A percentile compares a stretch with the other conserved stretches of the same genome.
phyloP scores from a whole-genome alignment of 306 rosid genomes.

The Oemleria cerasiformis region DNA sequence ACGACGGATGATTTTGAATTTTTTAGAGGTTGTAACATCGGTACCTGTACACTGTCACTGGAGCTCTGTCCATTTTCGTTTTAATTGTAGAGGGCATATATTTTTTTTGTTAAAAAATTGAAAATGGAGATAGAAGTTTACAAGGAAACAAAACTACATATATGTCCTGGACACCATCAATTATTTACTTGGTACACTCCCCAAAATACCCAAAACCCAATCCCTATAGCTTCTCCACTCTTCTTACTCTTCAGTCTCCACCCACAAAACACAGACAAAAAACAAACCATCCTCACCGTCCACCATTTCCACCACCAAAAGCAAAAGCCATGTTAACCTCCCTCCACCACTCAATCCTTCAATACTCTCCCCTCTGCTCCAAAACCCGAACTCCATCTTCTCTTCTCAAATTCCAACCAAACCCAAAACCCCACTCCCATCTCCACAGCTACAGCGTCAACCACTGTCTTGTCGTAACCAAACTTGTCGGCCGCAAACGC shows the following conservation, averaged over 20 bases:
- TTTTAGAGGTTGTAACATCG: too few species aligned
- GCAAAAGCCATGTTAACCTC: slow-evolving; percentile 8
- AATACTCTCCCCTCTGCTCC: neutral
- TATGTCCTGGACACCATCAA: neutral
- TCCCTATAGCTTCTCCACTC: neutral
- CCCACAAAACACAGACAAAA: neutral
- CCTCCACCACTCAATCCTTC: slow-evolving; percentile 9
- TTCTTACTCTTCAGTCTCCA: neutral
- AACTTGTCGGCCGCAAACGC: slow-evolving; percentile 1
- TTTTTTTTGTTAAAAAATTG: too few species aligned
- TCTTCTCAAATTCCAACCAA: neutral
- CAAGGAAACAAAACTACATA: too few species aligned
- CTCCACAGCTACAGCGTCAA: neutral
- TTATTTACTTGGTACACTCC: neutral
- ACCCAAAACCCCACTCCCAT: slow-evolving; percentile 6
- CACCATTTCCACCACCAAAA: neutral
- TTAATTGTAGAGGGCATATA: too few species aligned
- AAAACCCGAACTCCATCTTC: neutral
- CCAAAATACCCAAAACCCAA: slow-evolving; percentile 2
- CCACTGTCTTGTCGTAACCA: neutral
- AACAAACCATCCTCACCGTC: neutral
- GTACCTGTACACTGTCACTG: too few species aligned
- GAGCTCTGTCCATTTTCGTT: too few species aligned
- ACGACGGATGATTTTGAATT: too few species aligned
- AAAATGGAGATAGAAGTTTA: too few species aligned